Evolutionary conservation across 495 filamentous ascomycete genomes (phyloP).

Genomic region (Aspergillus affinis): DNA sequence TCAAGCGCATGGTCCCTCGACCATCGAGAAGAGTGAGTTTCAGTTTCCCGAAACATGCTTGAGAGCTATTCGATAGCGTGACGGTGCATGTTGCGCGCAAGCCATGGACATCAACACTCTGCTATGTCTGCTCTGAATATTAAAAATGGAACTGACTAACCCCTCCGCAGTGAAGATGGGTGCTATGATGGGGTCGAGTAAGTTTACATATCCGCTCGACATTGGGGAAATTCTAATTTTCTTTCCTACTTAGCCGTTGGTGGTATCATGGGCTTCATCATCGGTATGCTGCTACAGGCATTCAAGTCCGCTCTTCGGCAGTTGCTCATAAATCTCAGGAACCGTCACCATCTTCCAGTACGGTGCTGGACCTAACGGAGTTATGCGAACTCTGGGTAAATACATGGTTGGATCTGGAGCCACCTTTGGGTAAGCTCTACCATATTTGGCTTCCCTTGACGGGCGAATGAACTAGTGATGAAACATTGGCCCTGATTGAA

Average conservation of each 20-base stretch:
- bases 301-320: not conserved
- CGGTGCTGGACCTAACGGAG: conserved; percentile 88
- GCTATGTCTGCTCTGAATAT: not conserved
- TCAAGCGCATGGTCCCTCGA: conserved; percentile 67
- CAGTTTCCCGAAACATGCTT: conserved; percentile 27
- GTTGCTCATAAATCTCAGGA: conserved; percentile 50
- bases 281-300: conserved; percentile 58
- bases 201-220: conserved; percentile 32
- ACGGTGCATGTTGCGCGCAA: not conserved
- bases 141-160: conserved; percentile 23
- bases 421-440: conserved; percentile 79
- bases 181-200: conserved; percentile 96
- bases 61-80: not conserved
- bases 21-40: conserved; percentile 85
- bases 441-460: conserved; percentile 2
- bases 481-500: not conserved
- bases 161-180: conserved; percentile 84
- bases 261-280: conserved; percentile 95
- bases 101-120: not conserved
- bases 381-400: conserved; percentile 89
- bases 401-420: conserved; percentile 97
- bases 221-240: conserved; percentile 6
- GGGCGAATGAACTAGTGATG: not conserved
- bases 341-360: conserved; percentile 92
- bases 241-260: conserved; percentile 70